These are phyloP conservation scores for Fusarium sterilihyphosum DNA, from an alignment of 2,329 filamentous ascomycete genomes.

Conservation along the genomic window DNA sequence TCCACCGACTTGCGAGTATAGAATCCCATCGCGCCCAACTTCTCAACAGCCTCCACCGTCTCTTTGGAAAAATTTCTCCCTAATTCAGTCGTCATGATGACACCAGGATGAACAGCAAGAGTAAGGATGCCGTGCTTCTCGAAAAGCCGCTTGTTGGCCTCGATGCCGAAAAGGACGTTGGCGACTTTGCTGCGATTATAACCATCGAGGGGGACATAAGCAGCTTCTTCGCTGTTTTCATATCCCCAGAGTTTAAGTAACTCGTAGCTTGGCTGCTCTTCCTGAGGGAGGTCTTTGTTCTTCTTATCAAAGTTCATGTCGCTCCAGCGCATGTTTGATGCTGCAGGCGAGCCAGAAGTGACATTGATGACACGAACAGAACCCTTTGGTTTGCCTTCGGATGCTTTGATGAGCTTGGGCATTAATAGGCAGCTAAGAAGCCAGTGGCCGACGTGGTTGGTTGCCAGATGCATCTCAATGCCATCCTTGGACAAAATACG, in stretches of 20 bases:
- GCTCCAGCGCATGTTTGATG: slow-evolving; percentile 9
- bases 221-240: neutral
- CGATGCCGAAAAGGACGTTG: slow-evolving; percentile 12
- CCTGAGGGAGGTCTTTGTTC: slow-evolving; percentile 5
- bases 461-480: slow-evolving; percentile 4
- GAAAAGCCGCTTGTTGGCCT: neutral
- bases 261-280: neutral
- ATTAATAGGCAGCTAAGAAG: neutral
- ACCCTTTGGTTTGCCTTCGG: neutral
- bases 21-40: neutral
- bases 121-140: neutral
- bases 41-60: neutral
- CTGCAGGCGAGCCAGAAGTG: neutral
- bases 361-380: slow-evolving; percentile 6
- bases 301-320: slow-evolving; percentile 14
- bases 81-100: neutral
- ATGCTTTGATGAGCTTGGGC: slow-evolving; percentile 5
- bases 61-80: neutral
- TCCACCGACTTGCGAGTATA: neutral
- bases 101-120: neutral
- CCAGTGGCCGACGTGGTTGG: slow-evolving; percentile 15
- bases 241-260: slow-evolving; percentile 10
- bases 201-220: neutral
- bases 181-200: slow-evolving; percentile 12
- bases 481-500: neutral